phyloP scores from a whole-genome alignment of 2,329 filamentous ascomycete species.

The Scytalidium sp. region DNA sequence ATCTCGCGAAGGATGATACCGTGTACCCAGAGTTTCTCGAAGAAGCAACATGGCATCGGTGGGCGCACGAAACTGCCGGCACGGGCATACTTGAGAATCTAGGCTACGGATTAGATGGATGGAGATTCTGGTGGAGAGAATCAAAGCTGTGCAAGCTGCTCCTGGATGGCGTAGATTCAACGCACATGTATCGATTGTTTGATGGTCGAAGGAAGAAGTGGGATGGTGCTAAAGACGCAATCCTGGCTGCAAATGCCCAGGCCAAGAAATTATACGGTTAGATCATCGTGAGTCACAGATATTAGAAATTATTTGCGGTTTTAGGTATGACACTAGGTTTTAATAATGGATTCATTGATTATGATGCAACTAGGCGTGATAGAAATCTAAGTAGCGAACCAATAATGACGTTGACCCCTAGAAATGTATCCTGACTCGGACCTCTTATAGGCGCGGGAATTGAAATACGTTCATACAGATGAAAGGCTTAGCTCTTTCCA shows the following conservation, averaged over 20 bases:
- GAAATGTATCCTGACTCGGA: no score
- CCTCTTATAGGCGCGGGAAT: no score
- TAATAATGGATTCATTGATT: no score
- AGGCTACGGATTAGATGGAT: slow-evolving; percentile 37
- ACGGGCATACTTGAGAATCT: slow-evolving; percentile 38
- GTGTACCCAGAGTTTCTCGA: no score
- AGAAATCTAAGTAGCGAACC: no score
- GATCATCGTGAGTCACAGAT: no score
- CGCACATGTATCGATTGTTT: slow-evolving; percentile 38
- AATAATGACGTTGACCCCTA: no score
- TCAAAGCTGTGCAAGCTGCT: slow-evolving; percentile 34
- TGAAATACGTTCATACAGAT: slow-evolving; percentile 2
- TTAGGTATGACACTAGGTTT: no score
- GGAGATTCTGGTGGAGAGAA: slow-evolving; percentile 38
- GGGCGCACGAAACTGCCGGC: slow-evolving; percentile 30
- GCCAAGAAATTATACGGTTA: no score
- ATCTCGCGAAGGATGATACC: slow-evolving; percentile 39
- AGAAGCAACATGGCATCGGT: no score
- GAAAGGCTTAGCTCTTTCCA: slow-evolving; percentile 19
- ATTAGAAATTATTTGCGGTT: no score
- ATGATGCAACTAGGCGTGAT: no score
- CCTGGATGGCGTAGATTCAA: slow-evolving; percentile 37
- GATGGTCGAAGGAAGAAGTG: slow-evolving; percentile 36
- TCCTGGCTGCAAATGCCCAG: slow-evolving; percentile 28
- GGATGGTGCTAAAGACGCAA: slow-evolving; percentile 35